Conservation (phyloP, 2,329 filamentous ascomycete genomes). For the Teratosphaeria epicoccoides region DNA sequence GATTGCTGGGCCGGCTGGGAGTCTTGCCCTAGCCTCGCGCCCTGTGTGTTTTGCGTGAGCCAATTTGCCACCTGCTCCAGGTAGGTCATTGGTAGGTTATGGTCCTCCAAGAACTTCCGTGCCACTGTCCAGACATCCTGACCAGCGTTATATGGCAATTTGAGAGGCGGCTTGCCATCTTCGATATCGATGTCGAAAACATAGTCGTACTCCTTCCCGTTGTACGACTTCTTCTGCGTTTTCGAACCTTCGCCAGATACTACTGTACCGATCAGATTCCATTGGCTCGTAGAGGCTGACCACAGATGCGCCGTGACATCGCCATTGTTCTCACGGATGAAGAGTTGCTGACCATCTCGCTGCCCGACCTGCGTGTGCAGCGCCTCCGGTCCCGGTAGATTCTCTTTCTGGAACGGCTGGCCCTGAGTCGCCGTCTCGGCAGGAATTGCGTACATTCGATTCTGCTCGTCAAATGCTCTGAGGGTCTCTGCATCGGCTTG, state of each 20-base stretch:
- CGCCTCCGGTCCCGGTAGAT: constrained; percentile 81
- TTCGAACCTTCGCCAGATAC: constrained; percentile 78
- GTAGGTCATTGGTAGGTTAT: constrained; percentile 77
- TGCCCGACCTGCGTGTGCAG: constrained; percentile 70
- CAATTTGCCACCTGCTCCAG: constrained; percentile 89
- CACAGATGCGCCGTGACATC: constrained; percentile 80
- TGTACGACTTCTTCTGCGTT: constrained; percentile 57
- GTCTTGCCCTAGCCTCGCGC: constrained; percentile 59
- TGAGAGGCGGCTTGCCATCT: constrained; percentile 82
- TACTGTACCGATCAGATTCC: constrained; percentile 66
- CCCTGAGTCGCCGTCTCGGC: constrained; percentile 56
- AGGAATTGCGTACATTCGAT: constrained; percentile 27
- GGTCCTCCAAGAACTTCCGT: constrained; percentile 79
- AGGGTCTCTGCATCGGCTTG: constrained; percentile 56
- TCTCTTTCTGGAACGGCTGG: constrained; percentile 70
- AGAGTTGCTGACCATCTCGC: constrained; percentile 93
- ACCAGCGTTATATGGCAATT: constrained; percentile 85
- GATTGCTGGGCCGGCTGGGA: constrained; percentile 36
- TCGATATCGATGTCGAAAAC: constrained; percentile 96
- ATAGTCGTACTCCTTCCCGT: constrained; percentile 85
- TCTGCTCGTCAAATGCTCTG: constrained; percentile 64
- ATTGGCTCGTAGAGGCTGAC: constrained; percentile 44
- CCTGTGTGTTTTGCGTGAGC: constrained; percentile 80
- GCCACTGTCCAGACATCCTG: constrained; percentile 90
- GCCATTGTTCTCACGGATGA: constrained; percentile 74